phyloP scores from a whole-genome alignment of 345 rosid species.

The Reutealis trisperma region DNA sequence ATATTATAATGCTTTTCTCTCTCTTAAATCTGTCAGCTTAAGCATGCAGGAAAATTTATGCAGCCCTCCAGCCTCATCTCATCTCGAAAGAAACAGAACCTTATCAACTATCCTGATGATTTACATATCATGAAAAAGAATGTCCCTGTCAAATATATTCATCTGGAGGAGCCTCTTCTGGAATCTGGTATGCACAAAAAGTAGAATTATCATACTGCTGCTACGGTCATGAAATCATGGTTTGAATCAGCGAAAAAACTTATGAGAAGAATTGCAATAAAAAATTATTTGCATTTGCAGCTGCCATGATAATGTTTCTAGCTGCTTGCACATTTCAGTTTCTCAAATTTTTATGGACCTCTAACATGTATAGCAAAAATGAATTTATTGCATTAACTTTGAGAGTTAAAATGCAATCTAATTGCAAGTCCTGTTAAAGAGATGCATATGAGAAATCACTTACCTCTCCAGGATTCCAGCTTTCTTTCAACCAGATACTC shows the following conservation, averaged over 20 bases:
- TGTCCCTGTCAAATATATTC: conserved; percentile 21
- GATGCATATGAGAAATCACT: conserved; percentile 3
- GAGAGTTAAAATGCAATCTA: conserved; percentile 1
- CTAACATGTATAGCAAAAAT: background rate
- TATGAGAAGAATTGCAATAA: background rate
- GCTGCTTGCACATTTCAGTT: background rate
- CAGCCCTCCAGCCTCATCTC: background rate
- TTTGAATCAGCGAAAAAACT: background rate
- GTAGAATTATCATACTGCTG: background rate
- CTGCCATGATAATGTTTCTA: background rate
- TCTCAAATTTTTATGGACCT: background rate
- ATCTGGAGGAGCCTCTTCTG: conserved; percentile 63
- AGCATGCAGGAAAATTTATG: background rate
- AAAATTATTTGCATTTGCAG: background rate
- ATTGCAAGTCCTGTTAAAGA: background rate
- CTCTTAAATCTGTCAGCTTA: background rate
- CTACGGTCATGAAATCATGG: background rate
- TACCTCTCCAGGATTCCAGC: conserved; percentile 89
- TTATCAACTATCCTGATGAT: background rate
- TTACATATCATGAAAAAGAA: background rate
- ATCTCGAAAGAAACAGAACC: background rate
- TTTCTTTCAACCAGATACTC: conserved; percentile 74
- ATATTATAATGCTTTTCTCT: background rate
- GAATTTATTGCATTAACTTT: background rate
- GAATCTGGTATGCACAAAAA: conserved; percentile 40